Percentiles rank a stretch among this genome's conserved stretches.
Evolutionary conservation across 805 yeast species (phyloP).

Genomic region (Yarrowia sp.): DNA sequence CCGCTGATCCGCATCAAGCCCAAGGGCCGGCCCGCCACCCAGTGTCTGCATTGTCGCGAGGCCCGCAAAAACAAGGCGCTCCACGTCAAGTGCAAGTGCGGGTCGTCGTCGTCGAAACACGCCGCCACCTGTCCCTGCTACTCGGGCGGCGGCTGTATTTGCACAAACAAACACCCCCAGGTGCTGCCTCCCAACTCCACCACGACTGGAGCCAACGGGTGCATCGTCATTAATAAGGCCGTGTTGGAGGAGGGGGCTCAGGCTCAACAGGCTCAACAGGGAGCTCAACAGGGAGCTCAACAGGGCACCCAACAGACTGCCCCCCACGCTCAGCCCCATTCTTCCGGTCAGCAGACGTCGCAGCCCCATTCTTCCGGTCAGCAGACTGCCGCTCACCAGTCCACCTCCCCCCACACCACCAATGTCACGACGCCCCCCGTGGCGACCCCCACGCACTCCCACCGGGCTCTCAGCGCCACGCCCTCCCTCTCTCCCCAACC

Average conservation of each 20-base stretch:
- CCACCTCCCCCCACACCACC: neutral
- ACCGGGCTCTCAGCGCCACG: neutral
- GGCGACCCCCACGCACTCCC: constrained; percentile 3
- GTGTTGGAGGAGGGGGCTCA: constrained; percentile 1
- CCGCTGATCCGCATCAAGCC: constrained; percentile 93
- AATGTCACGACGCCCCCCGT: constrained; percentile 10
- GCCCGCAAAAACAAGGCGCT: constrained; percentile 44
- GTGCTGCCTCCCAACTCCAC: constrained; percentile 34
- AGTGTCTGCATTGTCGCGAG: constrained; percentile 74
- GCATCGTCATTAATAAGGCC: constrained; percentile 18
- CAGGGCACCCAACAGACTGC: too few relatives aligned
- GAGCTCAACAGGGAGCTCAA: too few relatives aligned
- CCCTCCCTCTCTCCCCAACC: constrained; percentile 32
- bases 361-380: too few relatives aligned
- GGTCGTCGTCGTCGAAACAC: constrained; percentile 40
- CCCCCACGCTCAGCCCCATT: too few relatives aligned
- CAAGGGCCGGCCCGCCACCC: constrained; percentile 94
- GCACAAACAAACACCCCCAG: constrained; percentile 35
- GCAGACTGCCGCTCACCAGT: neutral
- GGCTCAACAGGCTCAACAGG: too few relatives aligned
- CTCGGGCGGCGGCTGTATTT: constrained; percentile 39
- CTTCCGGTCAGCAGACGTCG: too few relatives aligned
- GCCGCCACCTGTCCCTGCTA: constrained; percentile 43
- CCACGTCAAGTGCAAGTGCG: constrained; percentile 51
- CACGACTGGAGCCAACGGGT: constrained; percentile 42